Base-by-base conservation (phyloP, 2,329 filamentous ascomycete genomes). In the Phialemoniopsis sp. region DNA sequence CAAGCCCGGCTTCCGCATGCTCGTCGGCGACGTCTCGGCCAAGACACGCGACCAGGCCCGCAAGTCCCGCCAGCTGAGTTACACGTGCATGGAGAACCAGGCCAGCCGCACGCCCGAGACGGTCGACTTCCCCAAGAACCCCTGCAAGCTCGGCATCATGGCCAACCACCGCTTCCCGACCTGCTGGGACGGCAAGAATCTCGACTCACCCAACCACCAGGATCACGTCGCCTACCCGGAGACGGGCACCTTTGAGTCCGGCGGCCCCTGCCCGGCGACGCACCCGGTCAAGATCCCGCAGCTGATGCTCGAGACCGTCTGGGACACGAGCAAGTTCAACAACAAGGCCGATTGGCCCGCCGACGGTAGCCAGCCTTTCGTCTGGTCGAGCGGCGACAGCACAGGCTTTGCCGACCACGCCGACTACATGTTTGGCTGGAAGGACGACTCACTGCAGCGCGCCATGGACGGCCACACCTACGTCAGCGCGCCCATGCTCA, bases 121-220 rank as follows among this genome's bases (percentile, higher is more conserved):
- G 2, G 49, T 65, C 15, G 48, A 53, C 18, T 64, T 70, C 46
- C 65, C 65, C 5, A 55, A 53, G 13, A 51, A 42, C 13, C 54
- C 63, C 3, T 71, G 66, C 49, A 54, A 54, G 10, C 56, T 55
- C n/a, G 67, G 64, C 13, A 69, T 70, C 44, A 63, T 65, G 52
- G 62, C 63, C 4, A 68, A 67, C 51, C 63, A 67, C 44, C 62
- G 64, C 5, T 70, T 71, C 56, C 69, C 68, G 14, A 64, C 59
- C 12, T 77, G 71, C 60, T 78, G 73, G 73, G 63, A 78, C 44
- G 73, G 72, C 33, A 58, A 61, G 34, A 62, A 74, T 46, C 48
- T 71, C 36, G 71, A 75, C 51, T 56, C 62, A 4, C 41, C 58
- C 1, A 64, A 76, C 51, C 70, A 76, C 56, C 45, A 60, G 41